Base-by-base conservation (phyloP, 2,329 filamentous ascomycete genomes). In the Calonectria montana region DNA sequence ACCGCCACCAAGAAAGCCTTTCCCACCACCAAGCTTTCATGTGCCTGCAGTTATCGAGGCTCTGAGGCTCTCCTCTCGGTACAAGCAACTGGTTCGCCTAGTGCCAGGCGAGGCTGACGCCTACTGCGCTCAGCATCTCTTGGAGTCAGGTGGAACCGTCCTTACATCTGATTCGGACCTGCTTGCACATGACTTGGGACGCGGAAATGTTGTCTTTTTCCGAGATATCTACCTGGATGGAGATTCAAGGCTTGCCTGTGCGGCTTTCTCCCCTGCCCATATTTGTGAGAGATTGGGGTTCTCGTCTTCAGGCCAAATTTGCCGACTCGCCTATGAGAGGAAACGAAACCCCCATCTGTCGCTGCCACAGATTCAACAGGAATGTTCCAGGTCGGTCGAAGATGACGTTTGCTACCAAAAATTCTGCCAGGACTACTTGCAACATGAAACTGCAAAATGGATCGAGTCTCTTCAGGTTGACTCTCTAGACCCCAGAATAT, bases 131-230 rank as follows among this genome's bases (percentile, higher is more conserved):
- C 83, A 87, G 16, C 87, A 91, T 65, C 87, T 94, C 8, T 86
- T 86, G n/a, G 73, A 84, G 2, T 80, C 86, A 35, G 86, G 88
- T 2, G 90, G 90, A 0, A 85, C 86, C 2, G 88, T 95, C 16
- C 83, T 98, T 8, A 97, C 95, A 0, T 92, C 91, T n/a, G 96
- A 98, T 78, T 97, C 95, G 0, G 96, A 98, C 79, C 87, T 98
- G 10, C 85, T 97, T 0, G 87, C 96, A 0, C 92, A 96, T 80
- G 88, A 94, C 70, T 87, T 96, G 10, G 92, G 92, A 0, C 74
- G 87, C 1, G 93, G 93, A 0, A 86, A 87, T 1, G 91, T 97
- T 0, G 85, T 91, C 0, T 92, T 96, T 69, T 88, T 97, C 35
- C 87, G 88, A 68, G 92, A 94, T 59, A 81, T 96, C 1, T 86